Evolutionary conservation across 805 yeast genomes (phyloP).

Genomic region (Kuraishia molischiana): DNA sequence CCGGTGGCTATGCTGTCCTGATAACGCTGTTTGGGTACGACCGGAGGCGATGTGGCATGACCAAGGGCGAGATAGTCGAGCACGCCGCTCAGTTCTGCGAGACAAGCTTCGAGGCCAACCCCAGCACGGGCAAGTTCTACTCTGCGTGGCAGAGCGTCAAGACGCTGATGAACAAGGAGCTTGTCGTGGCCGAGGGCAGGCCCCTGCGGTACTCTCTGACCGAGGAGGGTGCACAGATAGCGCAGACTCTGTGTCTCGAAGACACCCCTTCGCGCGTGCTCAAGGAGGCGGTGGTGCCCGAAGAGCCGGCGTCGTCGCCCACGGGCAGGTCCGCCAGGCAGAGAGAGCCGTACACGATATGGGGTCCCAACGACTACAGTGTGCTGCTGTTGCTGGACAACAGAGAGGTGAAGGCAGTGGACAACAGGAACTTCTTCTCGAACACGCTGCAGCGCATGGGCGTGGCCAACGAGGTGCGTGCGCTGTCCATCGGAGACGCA

Average conservation of each 20-base stretch:
- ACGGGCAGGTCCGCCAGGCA: background rate
- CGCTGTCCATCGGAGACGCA: conserved; percentile 79
- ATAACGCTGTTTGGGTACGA: conserved; percentile 47
- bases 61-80: conserved; percentile 47
- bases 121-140: conserved; percentile 51
- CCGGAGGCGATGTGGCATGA: conserved; percentile 41
- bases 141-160: conserved; percentile 72
- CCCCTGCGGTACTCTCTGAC: conserved; percentile 58
- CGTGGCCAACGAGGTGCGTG: conserved; percentile 38
- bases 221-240: conserved; percentile 58
- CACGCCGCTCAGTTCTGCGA: conserved; percentile 48
- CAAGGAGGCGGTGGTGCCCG: background rate
- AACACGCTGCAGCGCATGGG: conserved; percentile 40
- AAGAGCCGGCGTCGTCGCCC: background rate
- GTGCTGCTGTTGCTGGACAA: conserved; percentile 64
- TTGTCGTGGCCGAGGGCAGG: conserved; percentile 46
- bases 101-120: conserved; percentile 47
- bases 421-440: conserved; percentile 63
- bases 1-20: conserved; percentile 82
- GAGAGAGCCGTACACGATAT: conserved; percentile 27
- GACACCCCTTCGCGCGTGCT: conserved; percentile 18
- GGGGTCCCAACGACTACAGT: conserved; percentile 56
- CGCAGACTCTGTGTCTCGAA: conserved; percentile 40
- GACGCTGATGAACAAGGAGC: conserved; percentile 48
- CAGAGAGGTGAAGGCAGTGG: conserved; percentile 65